These are phyloP conservation scores for Colletotrichum cordylinicola DNA, from an alignment of 2,329 filamentous ascomycete genomes.

Conservation along the genomic window DNA sequence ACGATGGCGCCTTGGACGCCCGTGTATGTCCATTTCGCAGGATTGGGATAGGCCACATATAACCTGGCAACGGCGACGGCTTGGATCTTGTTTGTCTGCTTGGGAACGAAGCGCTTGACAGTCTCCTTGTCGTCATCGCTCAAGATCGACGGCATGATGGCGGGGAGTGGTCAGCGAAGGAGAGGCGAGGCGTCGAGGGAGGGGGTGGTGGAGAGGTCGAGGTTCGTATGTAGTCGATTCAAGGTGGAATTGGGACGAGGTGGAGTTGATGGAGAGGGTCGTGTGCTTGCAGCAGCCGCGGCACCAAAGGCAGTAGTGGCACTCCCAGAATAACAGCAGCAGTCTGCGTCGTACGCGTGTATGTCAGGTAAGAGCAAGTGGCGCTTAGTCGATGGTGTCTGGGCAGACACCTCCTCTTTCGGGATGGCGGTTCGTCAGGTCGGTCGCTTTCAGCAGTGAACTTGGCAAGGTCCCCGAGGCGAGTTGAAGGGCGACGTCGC, in stretches of 20 bases:
- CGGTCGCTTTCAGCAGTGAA: slow-evolving; percentile 14
- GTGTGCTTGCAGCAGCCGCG: slow-evolving; percentile 18
- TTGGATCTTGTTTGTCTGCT: slow-evolving; percentile 95
- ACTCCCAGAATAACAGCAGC: background rate
- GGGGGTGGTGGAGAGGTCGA: slow-evolving; percentile 2
- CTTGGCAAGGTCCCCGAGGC: background rate
- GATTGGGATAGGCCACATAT: slow-evolving; percentile 90
- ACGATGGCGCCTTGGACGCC: slow-evolving; percentile 92
- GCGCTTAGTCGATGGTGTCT: slow-evolving; percentile 17
- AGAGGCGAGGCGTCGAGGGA: background rate
- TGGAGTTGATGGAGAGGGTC: slow-evolving; percentile 12
- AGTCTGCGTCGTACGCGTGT: slow-evolving; percentile 19
- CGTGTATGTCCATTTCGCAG: slow-evolving; percentile 89
- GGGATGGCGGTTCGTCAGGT: slow-evolving; percentile 16
- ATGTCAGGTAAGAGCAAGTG: slow-evolving; percentile 5
- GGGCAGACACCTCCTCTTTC: slow-evolving; percentile 17
- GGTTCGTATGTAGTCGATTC: slow-evolving; percentile 18
- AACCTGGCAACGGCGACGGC: slow-evolving; percentile 92
- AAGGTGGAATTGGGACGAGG: slow-evolving; percentile 19
- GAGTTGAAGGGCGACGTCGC: background rate
- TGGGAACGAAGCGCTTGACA: slow-evolving; percentile 93
- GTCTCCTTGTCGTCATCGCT: slow-evolving; percentile 95
- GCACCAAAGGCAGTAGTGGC: slow-evolving; percentile 9
- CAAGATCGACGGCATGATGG: slow-evolving; percentile 70
- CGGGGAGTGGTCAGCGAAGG: slow-evolving; percentile 6